Base-by-base conservation (phyloP, 768 basidiomycete genomes). In the Brasilioporus rufonigricans region DNA sequence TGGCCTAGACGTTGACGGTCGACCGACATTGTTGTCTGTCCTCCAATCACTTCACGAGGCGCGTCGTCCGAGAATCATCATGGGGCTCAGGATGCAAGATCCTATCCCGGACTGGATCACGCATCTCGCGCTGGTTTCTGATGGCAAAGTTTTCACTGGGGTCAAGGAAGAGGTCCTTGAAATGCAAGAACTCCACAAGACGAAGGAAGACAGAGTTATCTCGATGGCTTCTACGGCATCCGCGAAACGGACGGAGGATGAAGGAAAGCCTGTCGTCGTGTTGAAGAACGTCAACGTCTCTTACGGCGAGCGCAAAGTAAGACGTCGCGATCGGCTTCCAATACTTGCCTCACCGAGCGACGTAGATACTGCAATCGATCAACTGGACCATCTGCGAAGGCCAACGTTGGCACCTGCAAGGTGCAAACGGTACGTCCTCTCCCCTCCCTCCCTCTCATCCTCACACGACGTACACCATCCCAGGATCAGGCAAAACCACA, bases 401-500 rank as follows among this genome's bases (percentile, higher is more conserved):
- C 38, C 86, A 95, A 41, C 79, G 89, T 27, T 98, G 93, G 92
- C 90, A 95, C 64, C 82, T 99, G 13, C 82, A 86, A 63, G 95
- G 96, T 10, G 74, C 85, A 23, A 99, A 98, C 66, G 96, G 91
- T 87, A 68, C 32, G 74, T 1, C 12, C 29, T 14, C 29, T 33
- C 19, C 26, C 3, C n/a, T 7, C 40, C 24, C 55, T 10, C n/a
- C 26, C 12, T 9, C 27, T 13, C 8, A 0, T 31, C 11, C n/a
- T n/a, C n/a, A n/a, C n/a, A n/a, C 12, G 1, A 19, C 5, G 5
- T 24, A 11, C 31, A 4, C 18, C 14, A 24, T 26, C 23, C 4
- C 21, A 91, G 91, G 96, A 43, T 93, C 92, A 0, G 96, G 96
- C 16, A 99, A 98, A 74, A 94, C 94, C 1, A 98, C 96, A 0